Base-by-base conservation (phyloP, 176 grass and related monocot genomes). In the Lolium rigidum region DNA sequence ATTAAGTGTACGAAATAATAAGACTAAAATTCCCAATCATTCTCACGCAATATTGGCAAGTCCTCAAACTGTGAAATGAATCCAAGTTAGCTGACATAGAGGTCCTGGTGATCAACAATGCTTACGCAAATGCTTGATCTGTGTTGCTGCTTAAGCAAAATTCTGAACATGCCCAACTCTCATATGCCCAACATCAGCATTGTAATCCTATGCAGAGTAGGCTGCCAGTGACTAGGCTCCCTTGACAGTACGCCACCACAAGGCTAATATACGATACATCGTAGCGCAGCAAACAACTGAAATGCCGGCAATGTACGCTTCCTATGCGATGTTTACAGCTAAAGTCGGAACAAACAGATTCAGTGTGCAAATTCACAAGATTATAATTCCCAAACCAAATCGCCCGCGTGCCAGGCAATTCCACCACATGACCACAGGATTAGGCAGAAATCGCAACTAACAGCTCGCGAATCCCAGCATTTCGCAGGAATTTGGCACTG, bases 11-110 rank as follows among this genome's bases (percentile, higher is more conserved):
- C 41, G 5, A 7, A 43, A 43, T 43, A 5, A 43, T 43, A 43
- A 43, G 41, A 5, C 41, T 43, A 43, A 43, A 43, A 7, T 43
- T 43, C 41, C 41, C 41, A 43, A 43, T 43, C 41, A 43, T 41
- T 92, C 86, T 95, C 95, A 11, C 95, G 95, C 37, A 98, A 60
- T 84, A 95, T 98, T 79, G 93, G 90, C 54, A 98, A 69, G 87
- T 98, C 95, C 79, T 95, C 91, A 49, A 81, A 84, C 95, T 98
- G 70, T 58, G 14, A 75, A 54, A 62, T 6, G 0, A 79, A 46
- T 75, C 21, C 16, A 83, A 73, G 15, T 64, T 82, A 66, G 20
- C 35, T 69, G 6, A 14, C 13, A 43, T 14, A n/a, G 57, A n/a
- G 57, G 63, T 35, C 13, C 63, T 38, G 18, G 58, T 55, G 21